These are phyloP conservation scores for Pseudogymnoascus sp. DNA, from an alignment of 2,329 filamentous ascomycete species.

Conservation along the genomic window DNA sequence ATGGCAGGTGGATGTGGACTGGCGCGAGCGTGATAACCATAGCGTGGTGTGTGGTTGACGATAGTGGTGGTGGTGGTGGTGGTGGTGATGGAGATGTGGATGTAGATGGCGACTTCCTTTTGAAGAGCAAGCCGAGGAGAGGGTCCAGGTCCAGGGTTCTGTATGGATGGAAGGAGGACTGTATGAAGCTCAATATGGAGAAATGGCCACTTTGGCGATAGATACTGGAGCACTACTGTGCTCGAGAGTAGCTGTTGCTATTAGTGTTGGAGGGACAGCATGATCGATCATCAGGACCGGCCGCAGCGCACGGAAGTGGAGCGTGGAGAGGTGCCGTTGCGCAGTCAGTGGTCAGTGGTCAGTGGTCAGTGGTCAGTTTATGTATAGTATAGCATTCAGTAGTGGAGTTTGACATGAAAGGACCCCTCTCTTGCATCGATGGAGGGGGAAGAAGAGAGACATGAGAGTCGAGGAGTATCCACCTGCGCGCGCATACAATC, in stretches of 20 bases:
- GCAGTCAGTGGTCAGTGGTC: background rate
- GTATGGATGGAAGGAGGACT: background rate
- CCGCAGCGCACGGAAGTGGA: background rate
- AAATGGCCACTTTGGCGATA: background rate
- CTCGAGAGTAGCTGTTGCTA: too few relatives aligned
- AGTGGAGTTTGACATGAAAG: background rate
- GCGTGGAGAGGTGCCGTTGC: background rate
- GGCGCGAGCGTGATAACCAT: background rate
- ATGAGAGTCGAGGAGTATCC: background rate
- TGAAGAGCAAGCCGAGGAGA: background rate
- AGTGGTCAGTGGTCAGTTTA: too few relatives aligned
- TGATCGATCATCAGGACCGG: background rate
- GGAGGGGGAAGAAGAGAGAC: background rate
- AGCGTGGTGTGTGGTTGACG: background rate
- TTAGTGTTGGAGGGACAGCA: background rate
- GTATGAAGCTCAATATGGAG: background rate
- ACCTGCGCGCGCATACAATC: background rate
- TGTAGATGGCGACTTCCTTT: background rate
- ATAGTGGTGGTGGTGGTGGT: background rate
- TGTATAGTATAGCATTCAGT: too few relatives aligned
- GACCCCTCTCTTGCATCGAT: background rate
- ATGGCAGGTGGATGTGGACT: background rate
- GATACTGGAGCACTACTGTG: background rate
- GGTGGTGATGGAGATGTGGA: background rate
- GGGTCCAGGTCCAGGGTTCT: background rate